phyloP scores from a whole-genome alignment of 345 rosid species.

The Anastatica hierochuntica region DNA sequence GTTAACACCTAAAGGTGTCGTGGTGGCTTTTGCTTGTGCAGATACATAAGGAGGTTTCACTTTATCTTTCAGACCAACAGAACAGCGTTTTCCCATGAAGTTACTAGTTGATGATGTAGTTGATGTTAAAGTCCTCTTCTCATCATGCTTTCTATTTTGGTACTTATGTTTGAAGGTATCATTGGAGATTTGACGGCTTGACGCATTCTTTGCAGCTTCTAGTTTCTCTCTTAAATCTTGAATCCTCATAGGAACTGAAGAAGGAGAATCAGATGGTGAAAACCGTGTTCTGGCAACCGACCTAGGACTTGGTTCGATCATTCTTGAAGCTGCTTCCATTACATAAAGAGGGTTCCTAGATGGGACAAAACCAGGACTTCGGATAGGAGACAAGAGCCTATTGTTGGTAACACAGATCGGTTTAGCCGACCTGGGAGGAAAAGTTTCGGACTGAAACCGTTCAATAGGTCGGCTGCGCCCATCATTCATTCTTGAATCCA shows the following conservation, averaged over 20 bases:
- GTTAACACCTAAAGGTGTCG: constrained; percentile 16
- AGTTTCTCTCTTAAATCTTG: constrained; percentile 54
- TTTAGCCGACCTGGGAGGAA: constrained; percentile 93
- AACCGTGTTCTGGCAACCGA: constrained; percentile 38
- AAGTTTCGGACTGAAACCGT: constrained; percentile 81
- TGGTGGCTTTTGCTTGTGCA: constrained; percentile 77
- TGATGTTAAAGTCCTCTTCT: too few species aligned
- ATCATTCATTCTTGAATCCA: constrained; percentile 35
- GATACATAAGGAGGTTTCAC: constrained; percentile 84
- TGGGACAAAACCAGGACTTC: constrained; percentile 74
- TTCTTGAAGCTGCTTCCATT: constrained; percentile 94
- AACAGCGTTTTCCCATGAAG: constrained; percentile 41
- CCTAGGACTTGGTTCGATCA: constrained; percentile 56
- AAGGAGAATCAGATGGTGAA: constrained; percentile 49
- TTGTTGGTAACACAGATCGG: constrained; percentile 82
- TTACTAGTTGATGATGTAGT: constrained; percentile 33
- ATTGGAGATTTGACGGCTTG: constrained; percentile 12
- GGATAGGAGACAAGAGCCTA: constrained; percentile 89
- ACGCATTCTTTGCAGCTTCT: constrained; percentile 48
- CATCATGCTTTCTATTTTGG: constrained; percentile 16
- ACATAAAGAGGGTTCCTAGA: constrained; percentile 75
- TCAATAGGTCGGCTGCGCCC: constrained; percentile 70
- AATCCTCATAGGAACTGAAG: constrained; percentile 53
- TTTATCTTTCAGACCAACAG: constrained; percentile 37
- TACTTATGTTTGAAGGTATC: constrained; percentile 23